Base-by-base conservation (phyloP, 2,329 filamentous ascomycete species). In the Penicillium sp. region DNA sequence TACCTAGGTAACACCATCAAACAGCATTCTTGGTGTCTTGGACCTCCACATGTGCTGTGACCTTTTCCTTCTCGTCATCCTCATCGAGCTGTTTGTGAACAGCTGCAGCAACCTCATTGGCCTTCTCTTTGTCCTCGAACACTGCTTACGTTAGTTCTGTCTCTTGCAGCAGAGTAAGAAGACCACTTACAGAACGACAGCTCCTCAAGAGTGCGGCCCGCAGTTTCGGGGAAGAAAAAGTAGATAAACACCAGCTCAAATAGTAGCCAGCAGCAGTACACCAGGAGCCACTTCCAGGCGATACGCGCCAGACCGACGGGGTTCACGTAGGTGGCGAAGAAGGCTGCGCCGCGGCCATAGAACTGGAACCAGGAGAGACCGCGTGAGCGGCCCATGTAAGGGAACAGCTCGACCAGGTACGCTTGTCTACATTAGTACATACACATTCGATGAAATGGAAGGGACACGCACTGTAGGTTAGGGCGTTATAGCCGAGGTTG, bases 401-500 rank as follows among this genome's bases (percentile, higher is more conserved):
- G 84, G 73, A 83, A 85, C 0, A 86, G 70, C 59, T 86, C 84
- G 22, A 85, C 74, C 5, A 85, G 75, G 68, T 82, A 85, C 7
- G 64, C 64, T 66, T 22, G 5, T 59, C 22, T 24, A 35, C 26
- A 42, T 56, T 13, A 51, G 44, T 14, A 49, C 16, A 16, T 29
- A 49, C 22, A 35, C 39, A 44, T 13, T 16, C 0, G 10, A 11
- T 26, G 10, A n/a, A 34, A 16, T 4, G 24, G 20, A 18, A 31
- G 18, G 18, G 26, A 44, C 47, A 39, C 58, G 9, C n/a, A 66
- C 64, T 66, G 50, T 66, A 66, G n/a, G 83, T 85, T 53, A 88
- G 74, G 14, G 85, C 82, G 65, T 87, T 88, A 69, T 86, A 85
- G n/a, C 84, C 85, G 48, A 87, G 78, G 62, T 87, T 87, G 68